Base-by-base conservation (phyloP, 2,329 filamentous ascomycete species). In the Phialemonium atrogriseum region DNA sequence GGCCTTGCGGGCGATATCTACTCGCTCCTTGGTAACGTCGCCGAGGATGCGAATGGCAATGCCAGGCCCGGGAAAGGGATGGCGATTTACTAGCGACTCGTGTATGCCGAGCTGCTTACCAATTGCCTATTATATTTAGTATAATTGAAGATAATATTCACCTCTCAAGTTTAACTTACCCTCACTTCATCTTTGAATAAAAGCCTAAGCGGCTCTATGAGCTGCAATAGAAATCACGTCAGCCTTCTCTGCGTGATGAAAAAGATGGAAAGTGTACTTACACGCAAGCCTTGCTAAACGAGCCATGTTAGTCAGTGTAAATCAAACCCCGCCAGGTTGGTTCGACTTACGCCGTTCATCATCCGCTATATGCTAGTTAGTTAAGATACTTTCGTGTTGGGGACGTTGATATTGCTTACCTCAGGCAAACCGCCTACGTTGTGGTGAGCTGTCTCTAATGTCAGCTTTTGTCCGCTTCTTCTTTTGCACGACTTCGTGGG, bases 101-200 rank as follows among this genome's bases (percentile, higher is more conserved):
- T 76, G 68, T 36, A 88, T 84, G 16, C 77, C 77, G 4, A 88
- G 66, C 39, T 83, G 66, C 11, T 72, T 73, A 20, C 84, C 83
- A 4, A 88, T 59, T 2, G 41, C 68, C n/a, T n/a, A n/a, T n/a
- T n/a, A n/a, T n/a, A n/a, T n/a, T n/a, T n/a, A n/a, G n/a, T n/a
- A n/a, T n/a, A n/a, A n/a, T n/a, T n/a, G n/a, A n/a, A n/a, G n/a
- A n/a, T n/a, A n/a, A n/a, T n/a, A n/a, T n/a, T n/a, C n/a, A n/a
- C n/a, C n/a, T n/a, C n/a, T n/a, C n/a, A n/a, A n/a, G n/a, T n/a
- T n/a, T n/a, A n/a, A n/a, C n/a, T n/a, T n/a, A n/a, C n/a, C 60
- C 82, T 70, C 16, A 86, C 84, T 59, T 91, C 84, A 46, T 91
- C 83, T 55, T 91, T 91, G 71, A 88, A 89, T n/a, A n/a, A n/a